A percentile compares a stretch with the other conserved stretches of the same genome.
Conservation (phyloP, 2,329 filamentous ascomycete genomes). For the Chalaropsis ovoidea region DNA sequence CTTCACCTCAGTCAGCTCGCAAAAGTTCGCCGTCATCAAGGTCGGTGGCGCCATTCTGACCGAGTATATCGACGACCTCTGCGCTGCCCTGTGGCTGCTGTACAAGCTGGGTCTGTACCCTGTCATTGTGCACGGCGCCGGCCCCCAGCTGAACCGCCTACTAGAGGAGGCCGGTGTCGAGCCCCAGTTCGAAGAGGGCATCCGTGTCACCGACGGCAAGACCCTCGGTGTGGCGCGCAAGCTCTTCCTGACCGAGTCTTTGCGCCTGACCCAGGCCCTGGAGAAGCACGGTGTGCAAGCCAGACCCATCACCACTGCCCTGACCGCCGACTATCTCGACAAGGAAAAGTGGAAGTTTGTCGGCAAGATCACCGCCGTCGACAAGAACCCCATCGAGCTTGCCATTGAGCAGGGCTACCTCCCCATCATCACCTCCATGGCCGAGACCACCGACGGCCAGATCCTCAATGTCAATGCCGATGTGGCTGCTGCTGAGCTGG, state of each 20-base stretch:
- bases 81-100: constrained; percentile 77
- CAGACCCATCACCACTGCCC: constrained; percentile 81
- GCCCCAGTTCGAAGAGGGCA: constrained; percentile 92
- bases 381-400: constrained; percentile 80
- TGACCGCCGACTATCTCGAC: constrained; percentile 88
- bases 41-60: constrained; percentile 93
- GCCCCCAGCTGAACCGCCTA: constrained; percentile 87
- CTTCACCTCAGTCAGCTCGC: constrained; percentile 90
- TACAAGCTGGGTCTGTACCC: constrained; percentile 92
- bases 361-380: constrained; percentile 87
- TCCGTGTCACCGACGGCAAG: constrained; percentile 89
- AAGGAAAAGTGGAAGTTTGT: constrained; percentile 94
- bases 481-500: constrained; percentile 87
- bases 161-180: constrained; percentile 85
- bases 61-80: constrained; percentile 85
- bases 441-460: constrained; percentile 81
- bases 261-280: constrained; percentile 80
- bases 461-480: constrained; percentile 97
- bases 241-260: constrained; percentile 89
- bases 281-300: constrained; percentile 84
- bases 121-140: constrained; percentile 89
- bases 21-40: constrained; percentile 98
- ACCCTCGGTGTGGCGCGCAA: constrained; percentile 83
- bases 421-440: constrained; percentile 91
- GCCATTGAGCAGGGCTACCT: constrained; percentile 85